Conservation (phyloP, 805 yeast species). For the Saccharomycopsis sp. region DNA sequence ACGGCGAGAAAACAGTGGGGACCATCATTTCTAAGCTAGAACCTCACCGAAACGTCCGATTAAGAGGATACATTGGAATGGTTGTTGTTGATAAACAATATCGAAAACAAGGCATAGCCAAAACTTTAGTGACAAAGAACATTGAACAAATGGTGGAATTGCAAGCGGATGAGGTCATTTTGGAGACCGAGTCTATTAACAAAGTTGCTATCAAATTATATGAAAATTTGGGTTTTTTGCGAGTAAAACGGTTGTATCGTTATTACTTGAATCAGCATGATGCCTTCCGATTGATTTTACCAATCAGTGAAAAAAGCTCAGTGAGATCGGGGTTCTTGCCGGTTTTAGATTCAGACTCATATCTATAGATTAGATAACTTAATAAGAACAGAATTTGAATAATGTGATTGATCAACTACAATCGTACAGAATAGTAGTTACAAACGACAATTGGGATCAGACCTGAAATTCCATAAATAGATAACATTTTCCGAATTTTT, state of each 20-base stretch:
- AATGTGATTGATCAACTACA: too few relatives aligned
- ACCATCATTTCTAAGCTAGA: constrained; percentile 78
- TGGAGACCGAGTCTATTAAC: constrained; percentile 87
- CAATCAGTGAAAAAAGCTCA: constrained; percentile 53
- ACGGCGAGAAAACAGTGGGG: constrained; percentile 46
- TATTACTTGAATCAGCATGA: constrained; percentile 91
- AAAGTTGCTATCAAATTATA: constrained; percentile 57
- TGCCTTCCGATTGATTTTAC: constrained; percentile 79
- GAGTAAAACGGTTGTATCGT: constrained; percentile 67
- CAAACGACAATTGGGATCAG: too few relatives aligned
- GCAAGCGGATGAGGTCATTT: constrained; percentile 78
- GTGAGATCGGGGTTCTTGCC: constrained; percentile 44
- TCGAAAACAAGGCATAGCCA: constrained; percentile 79
- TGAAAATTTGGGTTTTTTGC: constrained; percentile 65
- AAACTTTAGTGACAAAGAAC: constrained; percentile 49
- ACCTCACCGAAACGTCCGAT: constrained; percentile 58
- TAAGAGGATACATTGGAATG: constrained; percentile 95
- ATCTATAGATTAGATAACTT: too few relatives aligned
- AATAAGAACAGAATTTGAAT: too few relatives aligned
- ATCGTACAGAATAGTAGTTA: too few relatives aligned
- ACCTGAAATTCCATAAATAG: too few relatives aligned
- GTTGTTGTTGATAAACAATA: constrained; percentile 65
- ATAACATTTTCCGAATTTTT: too few relatives aligned
- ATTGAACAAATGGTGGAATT: constrained; percentile 53
- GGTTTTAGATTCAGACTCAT: too few relatives aligned